Evolutionary conservation across 768 basidiomycete species (phyloP).

Genomic region (Lentinus brumalis): DNA sequence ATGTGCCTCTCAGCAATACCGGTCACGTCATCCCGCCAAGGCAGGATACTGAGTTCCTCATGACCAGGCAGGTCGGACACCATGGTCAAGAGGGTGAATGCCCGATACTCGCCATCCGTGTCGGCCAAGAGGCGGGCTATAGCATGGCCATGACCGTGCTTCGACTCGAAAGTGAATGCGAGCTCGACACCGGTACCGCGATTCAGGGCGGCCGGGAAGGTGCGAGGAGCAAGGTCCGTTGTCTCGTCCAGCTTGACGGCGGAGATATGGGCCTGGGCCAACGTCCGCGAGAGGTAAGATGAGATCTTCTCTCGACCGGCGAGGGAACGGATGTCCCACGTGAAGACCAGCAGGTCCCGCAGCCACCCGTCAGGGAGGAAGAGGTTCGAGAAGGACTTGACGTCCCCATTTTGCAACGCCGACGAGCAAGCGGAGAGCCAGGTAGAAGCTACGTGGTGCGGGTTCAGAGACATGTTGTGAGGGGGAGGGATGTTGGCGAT

Average conservation of each 20-base stretch:
- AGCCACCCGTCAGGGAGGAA: slow-evolving; percentile 28
- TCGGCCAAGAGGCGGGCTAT: slow-evolving; percentile 35
- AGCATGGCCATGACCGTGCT: slow-evolving; percentile 35
- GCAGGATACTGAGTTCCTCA: slow-evolving; percentile 35
- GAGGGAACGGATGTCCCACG: slow-evolving; percentile 28
- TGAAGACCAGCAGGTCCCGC: slow-evolving; percentile 27
- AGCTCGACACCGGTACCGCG: slow-evolving; percentile 21
- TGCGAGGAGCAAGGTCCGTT: slow-evolving; percentile 9
- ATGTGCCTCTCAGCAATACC: slow-evolving; percentile 40
- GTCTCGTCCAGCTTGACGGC: slow-evolving; percentile 22
- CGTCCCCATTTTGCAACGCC: slow-evolving; percentile 11
- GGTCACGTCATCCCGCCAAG: slow-evolving; percentile 37
- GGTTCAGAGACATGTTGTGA: slow-evolving; percentile 3
- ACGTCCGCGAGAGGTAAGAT: slow-evolving; percentile 9
- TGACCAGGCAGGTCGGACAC: slow-evolving; percentile 39
- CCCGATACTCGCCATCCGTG: slow-evolving; percentile 34
- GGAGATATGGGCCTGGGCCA: slow-evolving; percentile 13
- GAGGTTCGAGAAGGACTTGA: slow-evolving; percentile 2
- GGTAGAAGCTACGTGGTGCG: slow-evolving; percentile 7
- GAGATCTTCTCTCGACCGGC: slow-evolving; percentile 22
- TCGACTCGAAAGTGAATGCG: slow-evolving; percentile 41
- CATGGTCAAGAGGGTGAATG: slow-evolving; percentile 36
- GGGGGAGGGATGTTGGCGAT: no score
- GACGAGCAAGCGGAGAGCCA: slow-evolving; percentile 18
- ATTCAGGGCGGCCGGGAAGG: background rate